Base-by-base conservation (phyloP, 2,329 filamentous ascomycete genomes). In the Aspergillus pseudoterreus region DNA sequence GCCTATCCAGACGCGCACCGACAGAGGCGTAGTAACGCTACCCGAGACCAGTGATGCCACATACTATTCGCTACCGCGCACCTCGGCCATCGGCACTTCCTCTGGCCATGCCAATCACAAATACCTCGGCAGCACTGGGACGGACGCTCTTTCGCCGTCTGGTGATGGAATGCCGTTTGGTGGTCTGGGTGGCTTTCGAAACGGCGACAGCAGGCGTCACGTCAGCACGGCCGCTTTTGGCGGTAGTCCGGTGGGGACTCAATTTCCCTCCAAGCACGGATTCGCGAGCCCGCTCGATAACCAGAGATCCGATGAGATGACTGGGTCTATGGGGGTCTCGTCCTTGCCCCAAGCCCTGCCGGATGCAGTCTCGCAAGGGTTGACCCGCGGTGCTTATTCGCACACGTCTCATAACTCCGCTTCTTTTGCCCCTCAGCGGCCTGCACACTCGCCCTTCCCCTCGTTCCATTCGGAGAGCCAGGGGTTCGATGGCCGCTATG, bases 1-100 rank as follows among this genome's bases (percentile, higher is more conserved):
- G 12, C 84, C 85, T 3, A 78, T 78, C 41, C 76, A 81, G 51
- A 75, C 76, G 32, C 78, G 82, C 54, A 74, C 81, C 39, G 75
- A 76, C 27, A 67, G 75, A 30, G 70, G 65, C 55, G 60, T 67
- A 1, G 60, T 66, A n/a, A 49, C 58, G 19, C 60, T 77, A 6
- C 62, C 68, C 33, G 79, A 80, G 41, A 58, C 76, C 10, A 66
- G 73, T 41, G 77, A 72, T 52, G 66, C 73, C 27, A 63, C 76
- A 35, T 77, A 78, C 59, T 82, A 78, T 57, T 63, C 75, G 1
- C 57, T 76, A 33, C 64, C 74, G 1, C 75, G 77, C n/a, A 59
- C 64, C 1, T 64, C 75, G 57, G 48, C 1, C 11, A 38, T 38
- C 35, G 35, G 15, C 35, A 38, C 14, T 15, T 38, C 27, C 27